phyloP scores from a whole-genome alignment of 2,329 filamentous ascomycete genomes.

The Penicillium hesseltinei region DNA sequence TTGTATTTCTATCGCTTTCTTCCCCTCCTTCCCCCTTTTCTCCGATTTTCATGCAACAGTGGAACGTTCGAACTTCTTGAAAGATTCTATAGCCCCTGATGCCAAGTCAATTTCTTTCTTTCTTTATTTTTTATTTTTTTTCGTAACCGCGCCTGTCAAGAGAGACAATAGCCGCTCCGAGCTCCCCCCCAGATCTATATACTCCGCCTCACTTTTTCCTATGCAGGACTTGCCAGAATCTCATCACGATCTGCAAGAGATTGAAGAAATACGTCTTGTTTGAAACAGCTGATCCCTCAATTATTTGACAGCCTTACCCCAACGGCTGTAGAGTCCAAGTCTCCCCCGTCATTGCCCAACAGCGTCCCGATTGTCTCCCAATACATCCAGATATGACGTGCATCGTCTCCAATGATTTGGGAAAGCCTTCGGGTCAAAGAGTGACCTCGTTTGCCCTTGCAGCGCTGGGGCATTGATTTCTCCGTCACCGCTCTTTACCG shows the following conservation, averaged over 20 bases:
- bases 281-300: background rate
- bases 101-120: background rate
- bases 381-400: background rate
- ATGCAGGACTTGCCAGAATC: background rate
- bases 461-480: background rate
- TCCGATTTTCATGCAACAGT: background rate
- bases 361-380: background rate
- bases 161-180: background rate
- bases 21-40: background rate
- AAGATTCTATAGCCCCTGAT: background rate
- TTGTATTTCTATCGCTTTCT: background rate
- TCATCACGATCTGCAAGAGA: background rate
- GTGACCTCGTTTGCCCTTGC: background rate
- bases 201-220: background rate
- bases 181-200: background rate
- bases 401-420: background rate
- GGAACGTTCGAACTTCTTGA: background rate
- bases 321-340: background rate
- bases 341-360: background rate
- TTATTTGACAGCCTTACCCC: background rate
- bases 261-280: background rate
- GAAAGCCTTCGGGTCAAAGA: background rate
- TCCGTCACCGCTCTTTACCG: constrained; percentile 11
- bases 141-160: background rate
- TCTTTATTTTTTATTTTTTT: background rate